Evolutionary conservation across 176 grass and related monocot species (phyloP).

Genomic region (Oryza brachyantha): DNA sequence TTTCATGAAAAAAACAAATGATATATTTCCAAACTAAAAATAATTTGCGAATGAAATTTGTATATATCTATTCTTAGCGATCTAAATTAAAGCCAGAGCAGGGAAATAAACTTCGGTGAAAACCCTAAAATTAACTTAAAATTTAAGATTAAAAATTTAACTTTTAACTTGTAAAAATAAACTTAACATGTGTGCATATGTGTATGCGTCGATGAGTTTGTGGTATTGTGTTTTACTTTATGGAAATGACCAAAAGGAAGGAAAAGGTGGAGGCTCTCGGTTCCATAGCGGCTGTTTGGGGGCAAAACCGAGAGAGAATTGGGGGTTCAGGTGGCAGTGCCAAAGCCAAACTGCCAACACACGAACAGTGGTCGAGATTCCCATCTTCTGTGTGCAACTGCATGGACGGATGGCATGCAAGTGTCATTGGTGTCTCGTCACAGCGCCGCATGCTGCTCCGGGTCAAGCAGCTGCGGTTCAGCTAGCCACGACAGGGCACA

Average conservation of each 20-base stretch:
- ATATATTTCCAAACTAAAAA: too few relatives aligned
- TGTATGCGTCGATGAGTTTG: neutral
- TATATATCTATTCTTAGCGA: too few relatives aligned
- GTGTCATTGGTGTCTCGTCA: neutral
- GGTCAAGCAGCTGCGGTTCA: neutral
- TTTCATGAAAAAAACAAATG: too few relatives aligned
- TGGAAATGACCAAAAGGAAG: constrained; percentile 26
- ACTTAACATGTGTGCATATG: too few relatives aligned
- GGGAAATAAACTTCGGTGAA: too few relatives aligned
- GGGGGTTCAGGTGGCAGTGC: constrained; percentile 33
- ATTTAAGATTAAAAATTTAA: too few relatives aligned
- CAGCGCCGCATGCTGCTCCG: neutral
- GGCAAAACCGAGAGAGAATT: neutral
- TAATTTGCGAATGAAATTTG: too few relatives aligned
- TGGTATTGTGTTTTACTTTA: neutral
- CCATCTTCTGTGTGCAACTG: neutral
- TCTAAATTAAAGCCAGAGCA: too few relatives aligned
- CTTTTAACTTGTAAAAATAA: too few relatives aligned
- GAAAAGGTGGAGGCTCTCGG: neutral
- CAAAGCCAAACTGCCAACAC: too few relatives aligned
- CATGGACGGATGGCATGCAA: neutral
- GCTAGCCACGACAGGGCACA: neutral
- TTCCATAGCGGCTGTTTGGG: neutral
- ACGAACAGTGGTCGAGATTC: constrained; percentile 26
- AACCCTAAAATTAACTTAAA: too few relatives aligned